A percentile compares a stretch with the other conserved stretches of the same genome.
Conservation (phyloP, 2,329 filamentous ascomycete genomes). For the Trichoderma sp. region DNA sequence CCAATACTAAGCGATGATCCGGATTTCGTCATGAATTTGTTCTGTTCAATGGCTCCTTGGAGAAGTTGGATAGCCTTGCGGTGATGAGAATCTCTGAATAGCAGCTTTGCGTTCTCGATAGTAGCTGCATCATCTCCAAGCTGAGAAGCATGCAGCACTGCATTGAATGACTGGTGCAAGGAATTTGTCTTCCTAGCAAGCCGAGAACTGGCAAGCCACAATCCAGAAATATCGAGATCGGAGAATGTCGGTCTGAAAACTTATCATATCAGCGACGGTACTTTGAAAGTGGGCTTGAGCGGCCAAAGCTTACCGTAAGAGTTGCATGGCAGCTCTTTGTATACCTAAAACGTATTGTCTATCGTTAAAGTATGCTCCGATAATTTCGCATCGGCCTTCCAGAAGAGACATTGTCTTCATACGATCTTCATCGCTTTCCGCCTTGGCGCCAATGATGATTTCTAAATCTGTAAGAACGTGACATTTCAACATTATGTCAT, state of each 20-base stretch:
- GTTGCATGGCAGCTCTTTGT: constrained; percentile 80
- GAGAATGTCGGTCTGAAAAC: constrained; percentile 56
- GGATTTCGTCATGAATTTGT: constrained; percentile 63
- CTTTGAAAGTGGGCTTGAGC: neutral
- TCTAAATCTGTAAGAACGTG: constrained; percentile 89
- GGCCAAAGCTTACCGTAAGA: constrained; percentile 56
- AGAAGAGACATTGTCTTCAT: constrained; percentile 42
- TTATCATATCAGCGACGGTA: neutral
- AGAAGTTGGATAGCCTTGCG: constrained; percentile 92
- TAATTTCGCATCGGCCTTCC: constrained; percentile 75
- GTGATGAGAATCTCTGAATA: constrained; percentile 92
- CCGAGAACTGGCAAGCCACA: constrained; percentile 82
- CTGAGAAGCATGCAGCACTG: constrained; percentile 81
- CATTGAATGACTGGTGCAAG: constrained; percentile 86
- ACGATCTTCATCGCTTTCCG: constrained; percentile 41
- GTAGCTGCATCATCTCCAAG: constrained; percentile 83
- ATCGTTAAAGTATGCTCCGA: constrained; percentile 85
- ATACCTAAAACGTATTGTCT: constrained; percentile 92
- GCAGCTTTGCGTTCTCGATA: constrained; percentile 87
- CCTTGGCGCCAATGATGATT: constrained; percentile 57
- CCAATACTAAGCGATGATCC: constrained; percentile 34
- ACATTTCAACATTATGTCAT: constrained; percentile 79
- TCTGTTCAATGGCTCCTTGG: constrained; percentile 77
- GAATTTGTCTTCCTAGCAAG: constrained; percentile 83
- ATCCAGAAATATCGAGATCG: constrained; percentile 71